These are phyloP conservation scores for Fusarium liriodendri DNA, from an alignment of 2,329 filamentous ascomycete genomes.

Conservation along the genomic window DNA sequence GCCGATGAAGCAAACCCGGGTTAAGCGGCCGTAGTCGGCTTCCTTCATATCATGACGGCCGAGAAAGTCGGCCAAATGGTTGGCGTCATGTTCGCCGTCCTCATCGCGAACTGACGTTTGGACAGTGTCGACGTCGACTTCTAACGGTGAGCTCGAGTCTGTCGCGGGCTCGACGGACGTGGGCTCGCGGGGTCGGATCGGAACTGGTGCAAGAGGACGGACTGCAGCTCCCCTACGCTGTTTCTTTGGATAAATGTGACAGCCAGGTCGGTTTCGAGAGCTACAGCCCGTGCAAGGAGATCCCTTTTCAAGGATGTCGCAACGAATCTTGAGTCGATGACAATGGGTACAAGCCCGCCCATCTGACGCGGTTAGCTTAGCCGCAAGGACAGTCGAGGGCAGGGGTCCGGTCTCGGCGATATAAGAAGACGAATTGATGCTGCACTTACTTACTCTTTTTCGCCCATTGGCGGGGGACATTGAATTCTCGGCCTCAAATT, in stretches of 20 bases:
- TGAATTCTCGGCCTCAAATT: neutral
- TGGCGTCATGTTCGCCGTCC: slow-evolving; percentile 52
- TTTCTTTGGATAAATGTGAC: slow-evolving; percentile 62
- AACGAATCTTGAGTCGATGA: slow-evolving; percentile 63
- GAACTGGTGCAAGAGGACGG: slow-evolving; percentile 14
- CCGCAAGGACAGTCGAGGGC: neutral
- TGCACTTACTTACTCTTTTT: neutral
- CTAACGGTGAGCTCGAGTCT: neutral
- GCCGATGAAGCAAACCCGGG: slow-evolving; percentile 66
- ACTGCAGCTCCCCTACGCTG: slow-evolving; percentile 45
- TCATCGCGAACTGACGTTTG: slow-evolving; percentile 27
- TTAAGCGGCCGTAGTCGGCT: slow-evolving; percentile 57
- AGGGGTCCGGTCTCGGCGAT: neutral
- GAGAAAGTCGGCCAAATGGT: slow-evolving; percentile 62
- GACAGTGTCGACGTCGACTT: neutral
- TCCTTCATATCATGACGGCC: slow-evolving; percentile 58
- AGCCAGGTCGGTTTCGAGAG: slow-evolving; percentile 54
- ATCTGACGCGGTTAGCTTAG: slow-evolving; percentile 35
- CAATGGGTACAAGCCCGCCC: slow-evolving; percentile 59
- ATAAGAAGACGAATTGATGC: neutral
- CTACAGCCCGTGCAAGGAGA: slow-evolving; percentile 61
- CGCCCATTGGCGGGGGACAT: neutral
- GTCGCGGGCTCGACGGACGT: slow-evolving; percentile 10
- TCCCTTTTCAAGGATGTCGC: slow-evolving; percentile 60
- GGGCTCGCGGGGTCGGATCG: slow-evolving; percentile 34